These are phyloP conservation scores for Cantharellus anzutake DNA, from an alignment of 768 basidiomycete genomes.

Conservation along the genomic window DNA sequence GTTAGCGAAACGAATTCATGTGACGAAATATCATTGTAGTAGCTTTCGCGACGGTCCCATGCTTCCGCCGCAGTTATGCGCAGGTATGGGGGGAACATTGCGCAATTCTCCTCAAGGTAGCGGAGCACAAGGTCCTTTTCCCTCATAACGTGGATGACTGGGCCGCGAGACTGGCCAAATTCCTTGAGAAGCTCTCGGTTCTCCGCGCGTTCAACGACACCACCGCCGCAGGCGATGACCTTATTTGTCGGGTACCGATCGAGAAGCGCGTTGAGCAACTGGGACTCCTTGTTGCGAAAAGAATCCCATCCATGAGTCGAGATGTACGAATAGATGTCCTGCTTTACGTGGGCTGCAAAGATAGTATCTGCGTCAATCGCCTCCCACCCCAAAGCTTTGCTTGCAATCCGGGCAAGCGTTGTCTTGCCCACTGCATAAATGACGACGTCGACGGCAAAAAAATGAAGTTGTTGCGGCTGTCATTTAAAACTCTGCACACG, in stretches of 20 bases:
- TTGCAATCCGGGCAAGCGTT: background rate
- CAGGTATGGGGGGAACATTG: background rate
- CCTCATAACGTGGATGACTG: background rate
- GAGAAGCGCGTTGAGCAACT: background rate
- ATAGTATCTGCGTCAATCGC: background rate
- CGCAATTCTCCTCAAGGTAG: background rate
- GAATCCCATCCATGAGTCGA: background rate
- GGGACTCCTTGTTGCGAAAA: background rate
- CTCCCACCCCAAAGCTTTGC: background rate
- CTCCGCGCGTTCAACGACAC: background rate
- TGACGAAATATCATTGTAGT: background rate
- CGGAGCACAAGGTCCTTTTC: background rate
- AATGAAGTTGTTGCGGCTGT: too few relatives aligned
- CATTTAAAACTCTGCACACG: too few relatives aligned
- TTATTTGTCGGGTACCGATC: background rate
- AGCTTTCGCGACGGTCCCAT: background rate
- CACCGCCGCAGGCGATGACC: background rate
- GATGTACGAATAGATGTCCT: background rate
- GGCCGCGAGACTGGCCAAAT: background rate
- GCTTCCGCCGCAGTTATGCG: background rate
- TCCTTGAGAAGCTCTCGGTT: background rate
- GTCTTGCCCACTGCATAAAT: background rate
- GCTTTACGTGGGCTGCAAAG: background rate
- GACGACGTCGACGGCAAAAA: too few relatives aligned
- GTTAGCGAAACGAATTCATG: background rate